These are phyloP conservation scores for Firmiana major DNA, from an alignment of 345 rosid species.

Conservation along the genomic window DNA sequence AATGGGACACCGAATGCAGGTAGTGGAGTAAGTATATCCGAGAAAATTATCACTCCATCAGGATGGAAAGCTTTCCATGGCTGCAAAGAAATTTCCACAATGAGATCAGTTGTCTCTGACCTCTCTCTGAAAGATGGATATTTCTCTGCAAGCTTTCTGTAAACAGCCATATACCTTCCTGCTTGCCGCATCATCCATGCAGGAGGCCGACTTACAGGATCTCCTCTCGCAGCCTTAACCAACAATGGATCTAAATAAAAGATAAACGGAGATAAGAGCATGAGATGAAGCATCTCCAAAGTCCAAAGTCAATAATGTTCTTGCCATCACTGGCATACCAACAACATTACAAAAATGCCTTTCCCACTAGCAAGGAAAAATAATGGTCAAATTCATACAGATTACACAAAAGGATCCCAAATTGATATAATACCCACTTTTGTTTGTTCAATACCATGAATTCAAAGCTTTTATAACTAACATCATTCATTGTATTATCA, in stretches of 20 bases:
- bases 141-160: slow-evolving; percentile 93
- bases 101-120: slow-evolving; percentile 92
- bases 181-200: slow-evolving; percentile 99
- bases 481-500: background rate
- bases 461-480: background rate
- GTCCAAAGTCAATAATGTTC: background rate
- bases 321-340: background rate
- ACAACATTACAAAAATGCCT: slow-evolving; percentile 5
- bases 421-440: background rate
- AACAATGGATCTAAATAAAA: slow-evolving; percentile 60
- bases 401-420: background rate
- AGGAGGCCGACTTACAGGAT: slow-evolving; percentile 72
- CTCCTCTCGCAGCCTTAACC: slow-evolving; percentile 91
- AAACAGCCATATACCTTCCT: slow-evolving; percentile 95
- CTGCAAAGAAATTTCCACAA: slow-evolving; percentile 91
- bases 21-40: slow-evolving; percentile 88
- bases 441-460: background rate
- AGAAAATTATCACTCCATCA: slow-evolving; percentile 91
- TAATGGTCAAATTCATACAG: background rate
- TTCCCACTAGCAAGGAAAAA: background rate
- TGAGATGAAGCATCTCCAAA: background rate
- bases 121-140: slow-evolving; percentile 89
- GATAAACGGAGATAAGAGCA: slow-evolving; percentile 2
- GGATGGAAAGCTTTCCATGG: slow-evolving; percentile 93
- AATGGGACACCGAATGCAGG: slow-evolving; percentile 95